phyloP scores from a whole-genome alignment of 2,329 filamentous ascomycete species.

The Chlorencoelia australis region DNA sequence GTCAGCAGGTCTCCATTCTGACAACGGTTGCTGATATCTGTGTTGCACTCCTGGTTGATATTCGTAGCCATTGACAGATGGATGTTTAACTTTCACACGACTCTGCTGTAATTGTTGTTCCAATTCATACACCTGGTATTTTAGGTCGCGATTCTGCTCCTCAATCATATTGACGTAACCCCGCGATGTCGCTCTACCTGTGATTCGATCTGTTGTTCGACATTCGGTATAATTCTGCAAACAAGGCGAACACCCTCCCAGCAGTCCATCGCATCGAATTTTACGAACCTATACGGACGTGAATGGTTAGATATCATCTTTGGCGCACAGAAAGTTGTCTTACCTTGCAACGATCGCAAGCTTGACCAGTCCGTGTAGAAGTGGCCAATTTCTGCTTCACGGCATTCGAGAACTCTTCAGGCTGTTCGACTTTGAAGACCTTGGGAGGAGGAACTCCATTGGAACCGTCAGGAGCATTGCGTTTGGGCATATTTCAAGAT shows the following conservation, averaged over 20 bases:
- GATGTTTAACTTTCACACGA: constrained; percentile 47
- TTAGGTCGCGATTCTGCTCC: constrained; percentile 57
- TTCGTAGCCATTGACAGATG: constrained; percentile 20
- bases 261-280: constrained; percentile 74
- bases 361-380: constrained; percentile 63
- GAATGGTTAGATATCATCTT: neutral
- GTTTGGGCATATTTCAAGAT: constrained; percentile 21
- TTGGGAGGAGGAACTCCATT: constrained; percentile 17
- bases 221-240: constrained; percentile 66
- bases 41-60: constrained; percentile 7
- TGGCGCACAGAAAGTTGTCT: constrained; percentile 16
- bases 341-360: constrained; percentile 83
- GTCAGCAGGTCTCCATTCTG: constrained; percentile 12
- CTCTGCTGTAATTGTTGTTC: constrained; percentile 53
- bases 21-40: constrained; percentile 5
- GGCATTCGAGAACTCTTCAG: constrained; percentile 28
- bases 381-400: constrained; percentile 44
- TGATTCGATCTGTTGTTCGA: constrained; percentile 76
- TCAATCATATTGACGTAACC: constrained; percentile 73
- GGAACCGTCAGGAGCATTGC: constrained; percentile 14
- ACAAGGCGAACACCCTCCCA: constrained; percentile 76
- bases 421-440: constrained; percentile 21
- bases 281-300: constrained; percentile 56
- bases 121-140: constrained; percentile 56
- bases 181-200: constrained; percentile 66